Evolutionary conservation across 495 filamentous ascomycete species (phyloP).

Genomic region (Trichoderma asperelloides): DNA sequence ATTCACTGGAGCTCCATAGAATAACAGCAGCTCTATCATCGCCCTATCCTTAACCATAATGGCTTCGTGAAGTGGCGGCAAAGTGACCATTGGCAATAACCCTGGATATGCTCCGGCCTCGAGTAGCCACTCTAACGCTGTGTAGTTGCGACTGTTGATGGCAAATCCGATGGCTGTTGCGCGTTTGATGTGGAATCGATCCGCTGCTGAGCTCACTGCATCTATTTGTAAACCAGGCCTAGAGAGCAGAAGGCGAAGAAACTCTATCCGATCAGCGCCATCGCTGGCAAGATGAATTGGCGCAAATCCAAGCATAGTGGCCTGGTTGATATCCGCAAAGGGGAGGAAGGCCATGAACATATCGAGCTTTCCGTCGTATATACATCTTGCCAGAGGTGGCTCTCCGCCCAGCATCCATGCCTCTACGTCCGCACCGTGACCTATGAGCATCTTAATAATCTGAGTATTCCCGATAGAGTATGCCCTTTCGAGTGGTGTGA

Average conservation of each 20-base stretch:
- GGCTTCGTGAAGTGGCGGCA: conserved; percentile 3
- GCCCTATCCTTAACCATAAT: neutral
- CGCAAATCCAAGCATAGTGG: neutral
- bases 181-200: neutral
- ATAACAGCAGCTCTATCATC: neutral
- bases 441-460: neutral
- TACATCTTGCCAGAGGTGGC: neutral
- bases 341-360: neutral
- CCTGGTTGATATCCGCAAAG: neutral
- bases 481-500: neutral
- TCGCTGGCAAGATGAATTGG: neutral
- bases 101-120: neutral
- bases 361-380: neutral
- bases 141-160: neutral
- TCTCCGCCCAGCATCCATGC: conserved; percentile 4
- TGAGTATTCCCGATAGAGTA: neutral
- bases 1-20: neutral
- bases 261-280: neutral
- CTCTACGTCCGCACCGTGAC: neutral
- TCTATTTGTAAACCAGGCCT: neutral
- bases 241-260: neutral
- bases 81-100: neutral
- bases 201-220: neutral
- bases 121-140: neutral
- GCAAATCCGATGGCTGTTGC: neutral